phyloP scores from a whole-genome alignment of 345 rosid species.

The Erodium maritimum region DNA sequence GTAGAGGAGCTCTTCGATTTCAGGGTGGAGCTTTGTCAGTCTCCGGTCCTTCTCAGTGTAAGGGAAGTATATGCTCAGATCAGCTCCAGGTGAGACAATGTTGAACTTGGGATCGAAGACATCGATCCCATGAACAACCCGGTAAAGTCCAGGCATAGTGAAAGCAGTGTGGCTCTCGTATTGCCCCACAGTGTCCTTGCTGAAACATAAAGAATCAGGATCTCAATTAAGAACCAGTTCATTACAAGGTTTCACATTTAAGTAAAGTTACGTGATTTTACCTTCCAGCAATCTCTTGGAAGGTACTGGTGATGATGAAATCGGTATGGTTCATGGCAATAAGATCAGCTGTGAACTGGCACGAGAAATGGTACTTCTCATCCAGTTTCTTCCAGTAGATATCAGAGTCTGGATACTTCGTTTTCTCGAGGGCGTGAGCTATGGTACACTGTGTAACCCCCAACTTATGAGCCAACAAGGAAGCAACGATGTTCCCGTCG shows the following conservation, averaged over 20 bases:
- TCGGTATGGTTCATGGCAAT: no score
- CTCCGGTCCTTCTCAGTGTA: constrained; percentile 48
- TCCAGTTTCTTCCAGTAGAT: constrained; percentile 89
- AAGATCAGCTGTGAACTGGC: no score
- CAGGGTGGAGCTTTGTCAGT: constrained; percentile 49
- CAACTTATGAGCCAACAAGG: constrained; percentile 74
- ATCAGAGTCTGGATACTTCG: constrained; percentile 88
- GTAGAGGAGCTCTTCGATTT: constrained; percentile 65
- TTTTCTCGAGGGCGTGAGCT: constrained; percentile 90
- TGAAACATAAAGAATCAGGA: constrained; percentile 13
- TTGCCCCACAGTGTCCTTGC: constrained; percentile 73
- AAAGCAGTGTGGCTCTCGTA: no score
- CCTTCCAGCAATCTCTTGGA: no score
- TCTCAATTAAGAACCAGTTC: no score
- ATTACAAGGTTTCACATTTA: no score
- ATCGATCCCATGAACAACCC: no score
- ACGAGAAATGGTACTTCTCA: constrained; percentile 89
- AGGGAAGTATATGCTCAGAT: constrained; percentile 60
- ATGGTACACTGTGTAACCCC: constrained; percentile 97
- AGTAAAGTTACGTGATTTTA: no score
- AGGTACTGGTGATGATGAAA: no score
- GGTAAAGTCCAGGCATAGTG: no score
- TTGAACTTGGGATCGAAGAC: no score
- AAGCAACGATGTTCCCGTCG: constrained; percentile 88
- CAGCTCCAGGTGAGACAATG: constrained; percentile 87